Evolutionary conservation across 257 asterid genomes (phyloP).

Genomic region (Knoxia roxburghii): DNA sequence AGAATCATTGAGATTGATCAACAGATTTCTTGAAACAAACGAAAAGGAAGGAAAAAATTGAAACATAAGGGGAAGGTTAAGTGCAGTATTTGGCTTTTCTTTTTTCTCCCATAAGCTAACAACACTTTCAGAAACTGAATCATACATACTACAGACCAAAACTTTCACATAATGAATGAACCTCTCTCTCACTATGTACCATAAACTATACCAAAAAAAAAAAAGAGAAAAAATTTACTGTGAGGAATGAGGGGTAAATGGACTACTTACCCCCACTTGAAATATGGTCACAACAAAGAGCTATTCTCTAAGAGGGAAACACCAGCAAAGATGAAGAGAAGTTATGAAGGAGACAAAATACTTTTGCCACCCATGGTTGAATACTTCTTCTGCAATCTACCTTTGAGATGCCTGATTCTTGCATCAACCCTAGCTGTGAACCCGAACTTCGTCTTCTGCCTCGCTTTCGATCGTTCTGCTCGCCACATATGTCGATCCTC

Average conservation of each 20-base stretch:
- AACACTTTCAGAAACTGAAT: constrained; percentile 9
- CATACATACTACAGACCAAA: constrained; percentile 33
- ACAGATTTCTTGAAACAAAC: too few relatives aligned
- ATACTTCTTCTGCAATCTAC: constrained; percentile 58
- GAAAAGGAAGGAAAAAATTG: not conserved
- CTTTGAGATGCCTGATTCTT: constrained; percentile 70
- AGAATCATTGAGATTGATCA: too few relatives aligned
- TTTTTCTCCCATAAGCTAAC: not conserved
- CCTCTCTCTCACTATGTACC: constrained; percentile 11
- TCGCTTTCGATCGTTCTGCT: constrained; percentile 68
- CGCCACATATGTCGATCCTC: constrained; percentile 90
- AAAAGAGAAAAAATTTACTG: not conserved
- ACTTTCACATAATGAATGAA: constrained; percentile 21
- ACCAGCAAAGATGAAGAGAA: not conserved
- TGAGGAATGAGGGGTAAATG: not conserved
- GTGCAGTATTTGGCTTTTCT: constrained; percentile 4
- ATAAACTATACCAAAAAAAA: constrained; percentile 32
- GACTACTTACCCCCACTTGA: constrained; percentile 1
- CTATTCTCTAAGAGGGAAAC: constrained; percentile 3
- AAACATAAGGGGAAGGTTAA: not conserved
- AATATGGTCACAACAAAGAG: constrained; percentile 5
- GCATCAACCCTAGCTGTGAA: constrained; percentile 93
- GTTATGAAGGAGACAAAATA: not conserved
- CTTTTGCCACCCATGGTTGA: constrained; percentile 28
- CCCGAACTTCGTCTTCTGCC: constrained; percentile 71